Evolutionary conservation across 23 red algal species (phyloP).

Genomic region (Rhodosorus marinus): DNA sequence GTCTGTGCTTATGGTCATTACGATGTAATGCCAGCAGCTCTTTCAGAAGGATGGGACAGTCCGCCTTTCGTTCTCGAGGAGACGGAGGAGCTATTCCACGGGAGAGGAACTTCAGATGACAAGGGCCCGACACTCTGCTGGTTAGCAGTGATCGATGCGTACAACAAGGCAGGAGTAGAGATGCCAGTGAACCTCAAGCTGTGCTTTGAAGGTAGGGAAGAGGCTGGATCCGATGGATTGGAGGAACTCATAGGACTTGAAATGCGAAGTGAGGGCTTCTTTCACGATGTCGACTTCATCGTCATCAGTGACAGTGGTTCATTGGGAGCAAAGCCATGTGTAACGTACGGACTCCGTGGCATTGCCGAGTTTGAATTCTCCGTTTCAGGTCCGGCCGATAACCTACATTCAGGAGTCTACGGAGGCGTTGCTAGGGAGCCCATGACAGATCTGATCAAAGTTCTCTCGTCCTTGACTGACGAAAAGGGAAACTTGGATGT

Average conservation of each 20-base stretch:
- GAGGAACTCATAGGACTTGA: slow-evolving; percentile 31
- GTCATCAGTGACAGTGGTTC: slow-evolving; percentile 44
- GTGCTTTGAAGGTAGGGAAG: slow-evolving; percentile 53
- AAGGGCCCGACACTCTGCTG: slow-evolving; percentile 52
- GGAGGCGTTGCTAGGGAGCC: slow-evolving; percentile 63
- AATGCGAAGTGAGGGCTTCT: slow-evolving; percentile 11
- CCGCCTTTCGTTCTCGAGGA: slow-evolving; percentile 36
- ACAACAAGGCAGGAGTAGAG: slow-evolving; percentile 13
- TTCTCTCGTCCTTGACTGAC: slow-evolving; percentile 22
- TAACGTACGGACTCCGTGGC: slow-evolving; percentile 53
- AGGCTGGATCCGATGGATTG: slow-evolving; percentile 38
- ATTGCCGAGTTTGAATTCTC: slow-evolving; percentile 32
- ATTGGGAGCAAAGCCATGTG: slow-evolving; percentile 26
- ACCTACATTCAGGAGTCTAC: slow-evolving; percentile 32
- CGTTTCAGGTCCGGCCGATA: slow-evolving; percentile 17
- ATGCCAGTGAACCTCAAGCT: slow-evolving; percentile 77
- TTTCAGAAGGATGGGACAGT: not conserved
- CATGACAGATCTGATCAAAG: slow-evolving; percentile 46
- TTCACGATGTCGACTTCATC: slow-evolving; percentile 28
- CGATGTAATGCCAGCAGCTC: not conserved
- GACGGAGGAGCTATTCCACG: slow-evolving; percentile 37
- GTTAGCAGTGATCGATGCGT: slow-evolving; percentile 47
- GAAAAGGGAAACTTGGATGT: slow-evolving; percentile 27
- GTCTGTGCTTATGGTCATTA: not conserved
- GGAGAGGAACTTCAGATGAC: slow-evolving; percentile 38